Evolutionary conservation across 176 grass and related monocot genomes (phyloP).

Genomic region (Sorghum bicolor): Sorghum_bicolor_NCBIv3 NC_012871.2:7233501-7234000

Average conservation of each 20-base stretch:
- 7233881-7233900: constrained; percentile 68
- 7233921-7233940: constrained; percentile 53
- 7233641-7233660: neutral
- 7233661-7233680: neutral
- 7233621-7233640: neutral
- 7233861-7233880: constrained; percentile 69
- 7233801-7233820: constrained; percentile 91
- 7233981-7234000: constrained; percentile 69
- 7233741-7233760: constrained; percentile 2
- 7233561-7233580: neutral
- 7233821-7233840: constrained; percentile 87
- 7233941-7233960: constrained; percentile 67
- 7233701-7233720: neutral
- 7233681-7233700: neutral
- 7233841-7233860: constrained; percentile 80
- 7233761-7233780: constrained; percentile 14
- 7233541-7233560: neutral
- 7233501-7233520: neutral
- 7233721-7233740: constrained; percentile 4
- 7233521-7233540: neutral
- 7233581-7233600: neutral
- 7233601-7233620: neutral
- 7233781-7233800: constrained; percentile 20
- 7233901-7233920: constrained; percentile 63
- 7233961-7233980: constrained; percentile 68